Conservation (phyloP, 805 yeast genomes). For the Candida incommunis region DNA sequence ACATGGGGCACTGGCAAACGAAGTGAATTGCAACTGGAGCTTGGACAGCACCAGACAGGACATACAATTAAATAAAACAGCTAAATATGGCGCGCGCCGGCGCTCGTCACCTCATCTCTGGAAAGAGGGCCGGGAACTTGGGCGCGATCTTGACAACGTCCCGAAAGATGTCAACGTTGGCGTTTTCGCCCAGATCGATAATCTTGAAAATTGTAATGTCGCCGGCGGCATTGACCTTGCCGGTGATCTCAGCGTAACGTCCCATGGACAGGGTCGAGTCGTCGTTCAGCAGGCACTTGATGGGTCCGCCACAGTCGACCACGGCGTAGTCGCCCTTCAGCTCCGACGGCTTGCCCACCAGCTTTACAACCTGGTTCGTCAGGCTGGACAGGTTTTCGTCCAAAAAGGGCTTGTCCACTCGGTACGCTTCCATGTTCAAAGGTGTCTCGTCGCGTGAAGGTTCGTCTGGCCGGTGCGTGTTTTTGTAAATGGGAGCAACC, state of each 20-base stretch:
- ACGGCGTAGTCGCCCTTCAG: slow-evolving; percentile 1
- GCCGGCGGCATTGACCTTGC: not conserved
- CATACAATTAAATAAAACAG: no score
- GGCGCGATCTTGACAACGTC: not conserved
- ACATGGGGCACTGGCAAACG: no score
- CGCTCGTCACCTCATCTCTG: no score
- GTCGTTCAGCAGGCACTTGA: not conserved
- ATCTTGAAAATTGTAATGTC: not conserved
- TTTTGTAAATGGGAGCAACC: no score
- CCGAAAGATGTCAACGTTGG: not conserved
- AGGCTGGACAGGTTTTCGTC: not conserved
- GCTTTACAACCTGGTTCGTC: not conserved
- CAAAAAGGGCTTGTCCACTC: not conserved
- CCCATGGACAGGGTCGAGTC: not conserved
- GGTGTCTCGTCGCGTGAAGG: no score
- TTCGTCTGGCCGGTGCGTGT: no score
- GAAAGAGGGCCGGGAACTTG: not conserved
- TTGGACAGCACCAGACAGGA: no score
- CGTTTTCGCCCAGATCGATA: not conserved
- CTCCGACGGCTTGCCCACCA: not conserved
- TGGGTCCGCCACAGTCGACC: not conserved
- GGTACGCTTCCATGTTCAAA: not conserved
- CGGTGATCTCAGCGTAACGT: not conserved
- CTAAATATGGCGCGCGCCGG: no score
- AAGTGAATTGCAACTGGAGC: no score